A percentile compares a stretch with the other conserved stretches of the same genome.
These are phyloP conservation scores for Candida sp. DNA, from an alignment of 1,139 yeast species.

Conservation along the genomic window DNA sequence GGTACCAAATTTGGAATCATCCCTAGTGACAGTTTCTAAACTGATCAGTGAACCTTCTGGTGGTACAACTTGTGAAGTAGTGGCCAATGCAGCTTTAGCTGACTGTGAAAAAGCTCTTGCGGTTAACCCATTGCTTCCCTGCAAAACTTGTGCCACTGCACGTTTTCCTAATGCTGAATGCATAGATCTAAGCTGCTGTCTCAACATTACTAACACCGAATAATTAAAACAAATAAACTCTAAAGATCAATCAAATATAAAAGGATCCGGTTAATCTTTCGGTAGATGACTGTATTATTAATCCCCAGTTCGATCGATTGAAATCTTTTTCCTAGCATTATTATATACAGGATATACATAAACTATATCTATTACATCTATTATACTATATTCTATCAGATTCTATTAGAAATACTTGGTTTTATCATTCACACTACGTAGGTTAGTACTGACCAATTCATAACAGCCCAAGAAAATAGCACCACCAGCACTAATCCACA, in stretches of 20 bases:
- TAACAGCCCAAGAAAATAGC: slow-evolving; percentile 95
- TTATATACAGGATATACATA: too few species aligned
- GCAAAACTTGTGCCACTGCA: background rate
- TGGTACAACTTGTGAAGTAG: slow-evolving; percentile 21
- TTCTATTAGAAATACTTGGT: background rate
- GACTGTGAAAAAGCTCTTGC: background rate
- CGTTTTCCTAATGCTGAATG: background rate
- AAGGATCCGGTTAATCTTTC: too few species aligned
- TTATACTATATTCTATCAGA: too few species aligned
- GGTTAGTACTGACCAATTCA: slow-evolving; percentile 56
- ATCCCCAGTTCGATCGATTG: background rate
- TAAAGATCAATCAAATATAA: background rate
- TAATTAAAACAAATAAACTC: background rate
- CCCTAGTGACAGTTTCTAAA: slow-evolving; percentile 45
- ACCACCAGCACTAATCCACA: slow-evolving; percentile 99
- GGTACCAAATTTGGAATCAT: slow-evolving; percentile 51
- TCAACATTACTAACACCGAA: background rate
- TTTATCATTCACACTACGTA: slow-evolving; percentile 2
- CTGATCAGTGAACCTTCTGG: slow-evolving; percentile 44
- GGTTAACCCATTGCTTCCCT: background rate
- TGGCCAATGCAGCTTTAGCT: slow-evolving; percentile 7
- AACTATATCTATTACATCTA: background rate
- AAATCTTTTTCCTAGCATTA: too few species aligned
- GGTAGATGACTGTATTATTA: background rate
- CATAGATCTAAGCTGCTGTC: background rate